Base-by-base conservation (phyloP, 1,139 yeast species). In the Lizanozyma gosingica region DNA sequence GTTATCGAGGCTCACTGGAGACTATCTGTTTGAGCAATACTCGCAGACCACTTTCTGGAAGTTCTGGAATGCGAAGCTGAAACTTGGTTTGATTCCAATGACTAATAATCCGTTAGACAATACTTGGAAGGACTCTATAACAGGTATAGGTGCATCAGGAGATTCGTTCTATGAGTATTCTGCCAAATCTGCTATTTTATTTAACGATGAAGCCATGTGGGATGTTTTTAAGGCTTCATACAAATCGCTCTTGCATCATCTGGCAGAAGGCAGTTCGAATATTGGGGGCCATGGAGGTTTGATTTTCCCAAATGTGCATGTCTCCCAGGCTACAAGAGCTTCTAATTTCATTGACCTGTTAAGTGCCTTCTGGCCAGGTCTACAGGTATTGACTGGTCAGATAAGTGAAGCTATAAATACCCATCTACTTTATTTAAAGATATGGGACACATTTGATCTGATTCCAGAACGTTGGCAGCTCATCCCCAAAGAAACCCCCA, bases 101-200 rank as follows among this genome's bases (percentile, higher is more conserved):
- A 73, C 92, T 0, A 63, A 88, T 8, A 81, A 83, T 47, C 83
- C 92, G 0, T 50, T 65, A 1, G 60, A 74, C 0, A 77, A 76
- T 29, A 54, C 58, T 33, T 80, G 88, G 79, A 63, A 67, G 35
- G 83, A 83, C 42, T 59, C 73, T 0, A 62, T 80, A 35, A 76
- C 92, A 0, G 96, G 97, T 0, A 71, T 85, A 8, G 97, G 97
- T 1, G 97, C 97, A 0, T 83, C 95, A 2, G 76, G 86, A n/a
- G 97, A 90, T 60, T 87, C 96, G 0, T 86, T 85, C 52, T 90
- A 83, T 56, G 97, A 90, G 54, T 86, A 90, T 56, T 85, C 95
- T 0, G 68, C 86, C 34, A 90, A 90, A 54, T 78, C 80, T 18
- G 67, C 90, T 2, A 74, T 88, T 11, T 53, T 90, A 8, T 87